Evolutionary conservation across 495 filamentous ascomycete species (phyloP), one percentile per base, ranked within the genome.

Genomic region (Jackrogersella multiformis): DNA sequence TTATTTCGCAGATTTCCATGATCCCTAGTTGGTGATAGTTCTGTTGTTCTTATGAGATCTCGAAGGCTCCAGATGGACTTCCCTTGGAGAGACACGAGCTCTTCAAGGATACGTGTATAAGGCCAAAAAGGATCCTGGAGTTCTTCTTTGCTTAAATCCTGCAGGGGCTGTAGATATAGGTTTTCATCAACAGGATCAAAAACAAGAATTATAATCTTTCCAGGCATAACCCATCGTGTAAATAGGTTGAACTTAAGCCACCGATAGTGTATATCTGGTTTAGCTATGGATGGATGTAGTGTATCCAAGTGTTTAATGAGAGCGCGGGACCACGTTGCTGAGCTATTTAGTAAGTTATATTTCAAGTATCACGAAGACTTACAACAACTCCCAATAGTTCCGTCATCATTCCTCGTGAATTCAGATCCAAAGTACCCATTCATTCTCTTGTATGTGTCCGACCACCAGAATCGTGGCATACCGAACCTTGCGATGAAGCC

Each of bases 211-310:
- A 26, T 21, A 20, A 46, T 46, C 42, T 26, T 46, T 12, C 12
- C 21, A 13, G 42, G 21, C 10, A 13, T 26, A 15, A 46, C 12
- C 42, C 42, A 46, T 46, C 42, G 21, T n/a, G 42, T 46, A n/a
- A 46, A 46, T 46, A 46, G 1, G 42, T 46, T 46, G 42, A 46
- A 46, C 13, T 46, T 46, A 10, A 46, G 42, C 42, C 42, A 46
- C 5, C 42, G 10, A 26, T 46, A 46, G 2, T 26, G 21, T 26
- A 46, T 46, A 7, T 46, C 21, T 15, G 42, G 21, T 7, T n/a
- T 13, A 10, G 10, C 21, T 3, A 1, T 21, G 6, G 20, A n/a
- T 4, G 1, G 4, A 13, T 9, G 21, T n/a, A 7, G 23, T 4
- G 9, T n/a, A 15, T 9, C 18, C 10, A 46, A 46, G n/a, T 46